Evolutionary conservation across 108 stramenopile species (phyloP).

Genomic region (Conticribra guillardii): DNA sequence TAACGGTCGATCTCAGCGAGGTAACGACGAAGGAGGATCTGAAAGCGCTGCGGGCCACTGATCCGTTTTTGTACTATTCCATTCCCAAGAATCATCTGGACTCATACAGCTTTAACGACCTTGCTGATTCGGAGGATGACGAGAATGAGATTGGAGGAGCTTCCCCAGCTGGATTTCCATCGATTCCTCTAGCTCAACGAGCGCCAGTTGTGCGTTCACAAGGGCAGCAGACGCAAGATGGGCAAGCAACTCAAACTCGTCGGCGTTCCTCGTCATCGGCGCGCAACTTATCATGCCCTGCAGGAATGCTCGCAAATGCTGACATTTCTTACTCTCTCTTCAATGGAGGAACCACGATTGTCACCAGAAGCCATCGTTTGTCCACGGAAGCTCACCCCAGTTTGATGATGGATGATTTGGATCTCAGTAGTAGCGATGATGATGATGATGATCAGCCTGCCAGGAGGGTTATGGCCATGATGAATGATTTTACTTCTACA

Average conservation of each 20-base stretch:
- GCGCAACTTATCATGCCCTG: background rate
- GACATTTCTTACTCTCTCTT: background rate
- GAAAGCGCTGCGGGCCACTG: background rate
- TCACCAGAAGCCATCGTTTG: background rate
- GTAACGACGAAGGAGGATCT: background rate
- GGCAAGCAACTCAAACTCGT: background rate
- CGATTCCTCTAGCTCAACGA: background rate
- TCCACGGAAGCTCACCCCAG: background rate
- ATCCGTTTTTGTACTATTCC: background rate
- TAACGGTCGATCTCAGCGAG: background rate
- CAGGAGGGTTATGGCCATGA: too few relatives aligned
- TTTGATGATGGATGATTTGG: background rate
- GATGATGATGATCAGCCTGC: too few relatives aligned
- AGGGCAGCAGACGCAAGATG: background rate
- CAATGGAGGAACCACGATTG: background rate
- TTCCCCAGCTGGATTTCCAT: background rate
- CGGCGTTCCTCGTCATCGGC: background rate
- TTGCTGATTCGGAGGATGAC: background rate
- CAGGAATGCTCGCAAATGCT: background rate
- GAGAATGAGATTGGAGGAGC: background rate
- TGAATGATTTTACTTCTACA: too few relatives aligned
- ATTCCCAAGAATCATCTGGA: background rate
- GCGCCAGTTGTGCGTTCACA: background rate
- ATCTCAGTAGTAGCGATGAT: too few relatives aligned
- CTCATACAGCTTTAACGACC: background rate